Evolutionary conservation across 345 rosid genomes (phyloP).

Genomic region (Sonneratia caseolaris): DNA sequence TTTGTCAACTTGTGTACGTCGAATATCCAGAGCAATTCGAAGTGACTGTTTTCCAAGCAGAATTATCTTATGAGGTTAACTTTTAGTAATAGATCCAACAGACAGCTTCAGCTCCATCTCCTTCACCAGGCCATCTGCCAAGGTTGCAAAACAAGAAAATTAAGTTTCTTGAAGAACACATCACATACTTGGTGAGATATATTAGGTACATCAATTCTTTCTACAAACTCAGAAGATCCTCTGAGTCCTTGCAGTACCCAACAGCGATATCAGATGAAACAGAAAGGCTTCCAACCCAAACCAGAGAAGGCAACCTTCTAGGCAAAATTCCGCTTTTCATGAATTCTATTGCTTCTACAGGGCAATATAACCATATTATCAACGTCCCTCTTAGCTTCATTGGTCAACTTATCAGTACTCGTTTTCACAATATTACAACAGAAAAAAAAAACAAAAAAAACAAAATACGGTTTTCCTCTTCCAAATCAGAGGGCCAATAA

Average conservation of each 20-base stretch:
- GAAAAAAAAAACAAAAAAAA: constrained; percentile 32
- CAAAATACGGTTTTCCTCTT: constrained; percentile 19
- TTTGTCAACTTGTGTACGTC: constrained; percentile 27
- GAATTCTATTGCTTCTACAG: constrained; percentile 49
- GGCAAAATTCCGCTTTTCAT: constrained; percentile 47
- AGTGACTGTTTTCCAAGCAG: constrained; percentile 31
- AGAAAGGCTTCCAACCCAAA: constrained; percentile 33
- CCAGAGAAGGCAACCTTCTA: constrained; percentile 29
- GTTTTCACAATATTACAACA: constrained; percentile 42
- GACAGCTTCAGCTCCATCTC: constrained; percentile 35
- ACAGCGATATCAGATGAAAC: constrained; percentile 31
- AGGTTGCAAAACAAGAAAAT: constrained; percentile 29
- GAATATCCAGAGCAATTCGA: constrained; percentile 31
- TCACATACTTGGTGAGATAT: constrained; percentile 25
- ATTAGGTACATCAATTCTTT: constrained; percentile 20
- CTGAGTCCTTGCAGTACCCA: constrained; percentile 62
- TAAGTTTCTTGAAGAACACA: constrained; percentile 43
- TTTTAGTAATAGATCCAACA: constrained; percentile 29
- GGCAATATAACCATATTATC: constrained; percentile 42
- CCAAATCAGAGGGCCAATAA: constrained; percentile 39
- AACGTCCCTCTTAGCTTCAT: constrained; percentile 20
- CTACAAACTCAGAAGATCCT: constrained; percentile 50
- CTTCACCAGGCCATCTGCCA: constrained; percentile 32
- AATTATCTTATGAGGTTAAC: constrained; percentile 42
- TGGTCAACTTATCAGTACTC: constrained; percentile 12